Base-by-base conservation (phyloP, 345 rosid genomes). In the Chamaenerion angustifolium region DNA sequence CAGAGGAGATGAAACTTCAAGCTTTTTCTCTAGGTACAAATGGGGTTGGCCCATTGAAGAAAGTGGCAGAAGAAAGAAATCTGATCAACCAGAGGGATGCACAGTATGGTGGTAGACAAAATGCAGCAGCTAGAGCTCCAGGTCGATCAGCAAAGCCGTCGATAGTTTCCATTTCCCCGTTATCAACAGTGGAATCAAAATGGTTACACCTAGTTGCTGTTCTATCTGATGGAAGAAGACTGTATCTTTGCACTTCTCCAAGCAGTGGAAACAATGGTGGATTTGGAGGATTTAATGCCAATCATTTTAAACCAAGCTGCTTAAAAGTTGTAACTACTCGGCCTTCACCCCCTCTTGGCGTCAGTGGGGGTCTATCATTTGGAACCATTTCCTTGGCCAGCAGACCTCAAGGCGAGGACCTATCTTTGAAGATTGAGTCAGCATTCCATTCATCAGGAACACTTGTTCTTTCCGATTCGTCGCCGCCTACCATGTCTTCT, bases 1-100 rank as follows among this genome's bases (percentile, higher is more conserved):
- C 90, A 51, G 99, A 92, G 65, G 98, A 85, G 46, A 85, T 76
- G 88, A 92, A 88, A 68, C 84, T 92, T 64, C 99, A 87, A 68
- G 96, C 78, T 61, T 92, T 73, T 70, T 64, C 76, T 56, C 52
- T 79, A 54, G 93, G 83, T 56, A 68, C 83, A 64, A 64, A 68
- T 70, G 94, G 85, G 65, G 94, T 80, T 48, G 88, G 99, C 43
- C 68, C 82, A 21, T 68, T 88, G 70, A 92, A 78, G 72, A 92
- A 82, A 73, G 90, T 88, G 47, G 83, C 95, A 21, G 96, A 92
- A 66, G 99, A 87, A 80, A 82, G 71, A 68, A 92, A 80, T 68
- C 68, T 88, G 58, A 62, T 92, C 60, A 84, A 74, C 75, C 95
- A 78, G 56, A 92, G 67, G 71, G 95, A 86, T 68, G 59, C 59